Evolutionary conservation across 495 filamentous ascomycete species (phyloP), one percentile per base, ranked within the genome.

Genomic region (Penicillium antarcticum): DNA sequence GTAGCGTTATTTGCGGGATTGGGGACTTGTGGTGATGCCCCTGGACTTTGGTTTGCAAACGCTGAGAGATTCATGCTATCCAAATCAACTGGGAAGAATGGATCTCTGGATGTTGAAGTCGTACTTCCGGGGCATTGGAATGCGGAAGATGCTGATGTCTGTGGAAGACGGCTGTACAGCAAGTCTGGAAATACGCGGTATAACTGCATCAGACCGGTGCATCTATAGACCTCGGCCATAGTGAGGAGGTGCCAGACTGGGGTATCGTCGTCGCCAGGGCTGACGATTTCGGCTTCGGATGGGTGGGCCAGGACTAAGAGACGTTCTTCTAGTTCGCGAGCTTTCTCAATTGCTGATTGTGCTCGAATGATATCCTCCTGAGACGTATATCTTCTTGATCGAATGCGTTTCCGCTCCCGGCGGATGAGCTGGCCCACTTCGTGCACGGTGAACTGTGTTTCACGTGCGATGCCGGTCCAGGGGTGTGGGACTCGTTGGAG

Each of bases 381-480:
- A 0, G 73, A 73, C 31, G 70, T 70, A 52, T 71, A 72, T 12
- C 47, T 46, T 47, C 67, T 48, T 17, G 60, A 24, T 34, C 66
- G 70, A 12, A 71, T 65, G 23, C 67, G 67, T 58, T 71, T 75
- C 11, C 80, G 66, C 51, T 83, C 75, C 19, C 65, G 65, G 16
- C 77, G 72, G 21, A 83, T 70, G 6, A 83, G 65, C 12, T 76
- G 64, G 7, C 80, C 80, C 1, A 81, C 77, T 57, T 83, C 74
- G 37, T 80, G 74, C 31, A 83, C 75, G 9, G 77, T 69, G 45
- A 74, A 75, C 40, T 81, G 78, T 0, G 75, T 76, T 26, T 76
- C 75, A 10, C 77, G 76, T 1, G 79, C 77, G 11, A 83, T 77
- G 3, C 80, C 80, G 0, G 80, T 83, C 80, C 80, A 83, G 3